Evolutionary conservation across 1,284 basidiomycete species (phyloP), one percentile per base, ranked within the genome.

Genomic region (Boletus semigastroideus): DNA sequence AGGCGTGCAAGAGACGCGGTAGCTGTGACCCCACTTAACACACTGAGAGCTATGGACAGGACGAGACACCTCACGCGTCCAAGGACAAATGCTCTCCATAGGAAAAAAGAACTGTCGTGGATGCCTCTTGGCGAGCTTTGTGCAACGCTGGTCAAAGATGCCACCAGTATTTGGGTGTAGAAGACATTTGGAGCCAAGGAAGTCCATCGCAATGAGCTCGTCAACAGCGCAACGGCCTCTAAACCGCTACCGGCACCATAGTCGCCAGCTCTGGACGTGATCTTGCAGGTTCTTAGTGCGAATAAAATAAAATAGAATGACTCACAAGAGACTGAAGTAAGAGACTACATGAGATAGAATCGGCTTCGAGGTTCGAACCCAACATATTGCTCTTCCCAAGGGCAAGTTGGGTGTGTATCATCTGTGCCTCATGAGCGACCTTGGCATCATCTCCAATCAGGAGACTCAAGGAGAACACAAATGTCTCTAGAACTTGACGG

Each of bases 11-110:
- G 19, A 90, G 67, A 20, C 69, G 70, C 31, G 88, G 87, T 17
- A 90, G 73, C 87, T 90, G 55, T 38, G 48, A 41, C 46, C 27
- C 52, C 11, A 27, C 40, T 59, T 22, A 57, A 45, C 45, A 47
- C 8, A 38, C 4, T 28, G 8, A 14, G 2, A 4, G n/a, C 39
- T 40, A 53, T 27, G n/a, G 9, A 17, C 16, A 41, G 28, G 36
- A 42, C 16, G 50, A 52, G 57, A 44, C 39, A 40, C 46, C 77
- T 61, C 68, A 90, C 88, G 48, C 88, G 76, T 37, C 86, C 84
- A 45, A 87, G 68, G n/a, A 87, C 74, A 60, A 90, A 89, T 8
- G 82, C 76, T 58, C 78, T 80, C 87, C 86, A 91, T 25, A 88
- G 60, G 22, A 72, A 68, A 20, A 74, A 68, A 2, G 72, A 68